A percentile compares a stretch with the other conserved stretches of the same genome.
These are phyloP conservation scores for Corinectria fuckeliana DNA, from an alignment of 2,329 filamentous ascomycete genomes.

Conservation along the genomic window DNA sequence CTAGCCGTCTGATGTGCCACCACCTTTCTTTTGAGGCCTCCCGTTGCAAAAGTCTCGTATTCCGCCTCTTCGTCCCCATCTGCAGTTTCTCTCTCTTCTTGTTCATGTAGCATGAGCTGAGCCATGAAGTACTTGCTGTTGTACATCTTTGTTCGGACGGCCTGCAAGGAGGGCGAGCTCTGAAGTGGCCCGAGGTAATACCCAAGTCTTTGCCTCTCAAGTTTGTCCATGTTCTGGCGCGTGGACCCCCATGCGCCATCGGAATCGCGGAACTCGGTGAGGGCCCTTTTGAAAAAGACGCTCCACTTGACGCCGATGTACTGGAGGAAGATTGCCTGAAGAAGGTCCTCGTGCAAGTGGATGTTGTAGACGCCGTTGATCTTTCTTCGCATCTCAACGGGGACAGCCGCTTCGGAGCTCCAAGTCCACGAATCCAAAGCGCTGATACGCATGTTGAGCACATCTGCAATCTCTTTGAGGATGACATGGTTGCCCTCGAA, in stretches of 20 bases:
- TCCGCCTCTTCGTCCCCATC: conserved; percentile 51
- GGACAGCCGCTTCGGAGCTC: conserved; percentile 46
- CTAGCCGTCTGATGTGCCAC: neutral
- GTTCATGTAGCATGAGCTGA: conserved; percentile 47
- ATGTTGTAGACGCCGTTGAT: conserved; percentile 57
- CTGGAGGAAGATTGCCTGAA: conserved; percentile 59
- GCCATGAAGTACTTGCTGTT: conserved; percentile 53
- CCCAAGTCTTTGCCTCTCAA: conserved; percentile 37
- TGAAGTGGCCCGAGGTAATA: conserved; percentile 47
- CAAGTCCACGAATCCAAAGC: conserved; percentile 55
- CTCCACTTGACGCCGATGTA: conserved; percentile 57
- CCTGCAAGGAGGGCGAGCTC: conserved; percentile 34
- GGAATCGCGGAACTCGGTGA: conserved; percentile 42
- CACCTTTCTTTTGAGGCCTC: conserved; percentile 8
- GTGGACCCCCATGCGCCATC: conserved; percentile 45
- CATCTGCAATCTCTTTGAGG: conserved; percentile 56
- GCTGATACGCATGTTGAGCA: conserved; percentile 58
- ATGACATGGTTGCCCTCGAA: conserved; percentile 51
- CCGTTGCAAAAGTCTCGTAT: conserved; percentile 23
- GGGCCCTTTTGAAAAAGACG: conserved; percentile 48
- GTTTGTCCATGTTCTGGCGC: conserved; percentile 38
- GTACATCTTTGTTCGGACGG: conserved; percentile 42
- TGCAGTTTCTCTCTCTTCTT: conserved; percentile 28
- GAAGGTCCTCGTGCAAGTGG: conserved; percentile 59
- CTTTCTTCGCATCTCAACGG: conserved; percentile 53